A percentile compares a stretch with the other conserved stretches of the same genome.
phyloP scores from a whole-genome alignment of 73 alveolate species.

The Tetrahymena malaccensis region DNA sequence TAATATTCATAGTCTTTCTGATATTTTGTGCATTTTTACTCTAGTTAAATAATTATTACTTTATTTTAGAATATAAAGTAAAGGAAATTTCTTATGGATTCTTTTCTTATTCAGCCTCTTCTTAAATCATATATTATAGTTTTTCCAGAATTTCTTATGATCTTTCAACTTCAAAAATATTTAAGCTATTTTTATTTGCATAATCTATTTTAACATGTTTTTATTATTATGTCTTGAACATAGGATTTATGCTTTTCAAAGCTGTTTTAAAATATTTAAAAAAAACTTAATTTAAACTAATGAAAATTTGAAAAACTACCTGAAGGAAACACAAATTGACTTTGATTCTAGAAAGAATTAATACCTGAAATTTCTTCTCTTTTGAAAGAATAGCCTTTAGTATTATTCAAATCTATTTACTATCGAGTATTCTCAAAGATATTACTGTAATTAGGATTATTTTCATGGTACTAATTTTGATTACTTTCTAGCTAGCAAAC shows the following conservation, averaged over 20 bases:
- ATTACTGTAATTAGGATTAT: not conserved
- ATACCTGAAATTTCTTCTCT: not conserved
- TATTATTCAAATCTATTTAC: not conserved
- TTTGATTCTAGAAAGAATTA: not conserved
- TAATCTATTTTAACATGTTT: not conserved
- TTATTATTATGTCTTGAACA: not conserved
- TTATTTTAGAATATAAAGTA: not conserved
- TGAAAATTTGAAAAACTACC: not conserved
- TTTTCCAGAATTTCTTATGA: not conserved
- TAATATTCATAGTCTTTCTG: not conserved
- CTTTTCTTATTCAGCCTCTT: not conserved
- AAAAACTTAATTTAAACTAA: not conserved
- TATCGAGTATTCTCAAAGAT: not conserved
- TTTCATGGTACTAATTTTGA: not conserved
- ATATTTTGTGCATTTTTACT: not conserved
- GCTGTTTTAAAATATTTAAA: not conserved
- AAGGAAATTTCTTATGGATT: not conserved
- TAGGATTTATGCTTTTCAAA: not conserved
- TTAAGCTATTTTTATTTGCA: not conserved
- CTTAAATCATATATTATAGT: not conserved
- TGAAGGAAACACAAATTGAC: not conserved
- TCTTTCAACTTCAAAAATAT: not conserved
- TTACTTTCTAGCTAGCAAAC: not conserved
- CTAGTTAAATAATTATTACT: not conserved
- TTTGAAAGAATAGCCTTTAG: not conserved